A percentile compares a stretch with the other conserved stretches of the same genome.
These are phyloP conservation scores for Dianthus caryophyllus DNA, from an alignment of 148 eudicot genomes.

Conservation along the genomic window DNA sequence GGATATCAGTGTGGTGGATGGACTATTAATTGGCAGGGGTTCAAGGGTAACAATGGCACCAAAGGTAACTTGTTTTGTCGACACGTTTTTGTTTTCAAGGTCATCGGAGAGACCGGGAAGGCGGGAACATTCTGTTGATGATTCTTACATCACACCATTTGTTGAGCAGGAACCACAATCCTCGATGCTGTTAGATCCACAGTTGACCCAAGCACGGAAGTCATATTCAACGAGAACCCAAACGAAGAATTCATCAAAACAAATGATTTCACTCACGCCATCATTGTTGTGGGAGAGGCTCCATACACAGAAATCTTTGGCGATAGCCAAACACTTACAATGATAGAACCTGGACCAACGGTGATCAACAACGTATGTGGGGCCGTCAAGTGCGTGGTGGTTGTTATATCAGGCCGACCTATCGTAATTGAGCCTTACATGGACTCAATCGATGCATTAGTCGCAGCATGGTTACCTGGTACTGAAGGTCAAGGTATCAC, in stretches of 20 bases:
- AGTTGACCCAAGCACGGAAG: conserved; percentile 27
- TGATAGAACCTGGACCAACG: conserved; percentile 28
- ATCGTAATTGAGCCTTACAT: conserved; percentile 32
- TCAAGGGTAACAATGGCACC: conserved; percentile 20
- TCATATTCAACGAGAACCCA: conserved; percentile 26
- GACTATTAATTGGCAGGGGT: conserved; percentile 35
- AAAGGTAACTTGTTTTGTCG: conserved; percentile 17
- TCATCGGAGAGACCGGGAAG: no score
- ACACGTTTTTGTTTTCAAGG: no score
- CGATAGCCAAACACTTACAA: conserved; percentile 30
- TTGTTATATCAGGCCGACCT: conserved; percentile 34
- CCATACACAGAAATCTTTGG: conserved; percentile 29
- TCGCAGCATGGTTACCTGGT: conserved; percentile 39
- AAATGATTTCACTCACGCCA: conserved; percentile 26
- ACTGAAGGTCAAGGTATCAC: conserved; percentile 34
- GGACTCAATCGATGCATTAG: conserved; percentile 26
- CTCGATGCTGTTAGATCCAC: conserved; percentile 28
- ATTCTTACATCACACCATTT: background rate
- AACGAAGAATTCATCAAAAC: conserved; percentile 23
- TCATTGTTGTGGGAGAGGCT: conserved; percentile 27
- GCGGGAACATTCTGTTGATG: no score
- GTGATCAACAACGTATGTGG: conserved; percentile 26
- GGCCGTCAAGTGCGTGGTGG: conserved; percentile 23
- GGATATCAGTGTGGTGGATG: conserved; percentile 39
- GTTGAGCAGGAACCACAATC: conserved; percentile 31